These are phyloP conservation scores for Canna indica DNA, from an alignment of 176 grass and related monocot genomes.

Conservation along the genomic window DNA sequence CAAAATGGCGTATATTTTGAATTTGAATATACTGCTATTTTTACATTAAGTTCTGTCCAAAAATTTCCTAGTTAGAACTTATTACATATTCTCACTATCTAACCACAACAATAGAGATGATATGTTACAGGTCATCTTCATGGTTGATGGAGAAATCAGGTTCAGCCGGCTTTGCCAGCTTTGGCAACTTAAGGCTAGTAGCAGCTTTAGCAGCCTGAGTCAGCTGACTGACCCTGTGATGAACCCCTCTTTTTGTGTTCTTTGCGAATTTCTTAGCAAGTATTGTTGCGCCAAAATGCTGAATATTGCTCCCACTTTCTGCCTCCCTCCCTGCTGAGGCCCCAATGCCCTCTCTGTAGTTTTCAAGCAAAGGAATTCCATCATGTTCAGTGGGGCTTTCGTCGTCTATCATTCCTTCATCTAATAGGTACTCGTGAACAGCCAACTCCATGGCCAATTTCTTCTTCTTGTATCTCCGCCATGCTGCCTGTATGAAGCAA, in stretches of 20 bases:
- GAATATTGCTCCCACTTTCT: constrained; percentile 10
- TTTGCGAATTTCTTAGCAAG: constrained; percentile 75
- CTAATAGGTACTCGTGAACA: constrained; percentile 49
- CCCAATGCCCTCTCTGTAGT: background rate
- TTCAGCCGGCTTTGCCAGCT: constrained; percentile 83
- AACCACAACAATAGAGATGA: background rate
- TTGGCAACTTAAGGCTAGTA: constrained; percentile 47
- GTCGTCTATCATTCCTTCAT: constrained; percentile 13
- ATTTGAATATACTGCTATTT: too few species aligned
- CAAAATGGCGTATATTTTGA: too few species aligned
- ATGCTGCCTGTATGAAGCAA: constrained; percentile 74
- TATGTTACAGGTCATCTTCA: constrained; percentile 22
- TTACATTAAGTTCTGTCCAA: too few species aligned
- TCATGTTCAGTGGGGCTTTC: constrained; percentile 9
- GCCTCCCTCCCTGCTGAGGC: background rate
- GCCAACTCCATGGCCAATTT: constrained; percentile 69
- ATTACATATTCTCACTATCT: background rate
- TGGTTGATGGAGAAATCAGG: constrained; percentile 67
- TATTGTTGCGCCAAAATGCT: constrained; percentile 46
- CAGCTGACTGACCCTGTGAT: constrained; percentile 22
- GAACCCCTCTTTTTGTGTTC: constrained; percentile 58
- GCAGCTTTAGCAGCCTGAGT: constrained; percentile 35
- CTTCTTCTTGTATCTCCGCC: constrained; percentile 62
- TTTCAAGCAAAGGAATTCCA: constrained; percentile 31
- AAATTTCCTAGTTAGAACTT: background rate